Evolutionary conservation across 179 eudicot genomes (phyloP).

Genomic region (Beta lomatogona): DNA sequence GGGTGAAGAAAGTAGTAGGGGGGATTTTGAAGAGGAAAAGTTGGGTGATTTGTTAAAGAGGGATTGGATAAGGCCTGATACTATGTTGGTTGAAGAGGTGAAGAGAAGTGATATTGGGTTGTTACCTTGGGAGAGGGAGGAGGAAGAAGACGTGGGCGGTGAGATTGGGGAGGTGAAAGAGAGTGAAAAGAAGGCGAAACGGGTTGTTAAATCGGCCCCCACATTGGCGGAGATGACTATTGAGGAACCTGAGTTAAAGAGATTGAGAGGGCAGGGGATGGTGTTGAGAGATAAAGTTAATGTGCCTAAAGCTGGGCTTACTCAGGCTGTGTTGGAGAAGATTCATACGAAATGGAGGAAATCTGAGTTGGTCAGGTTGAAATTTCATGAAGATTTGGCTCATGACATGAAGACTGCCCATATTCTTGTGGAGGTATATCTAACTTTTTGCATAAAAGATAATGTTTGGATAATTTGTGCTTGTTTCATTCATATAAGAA

Average conservation of each 20-base stretch:
- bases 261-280: constrained; percentile 87
- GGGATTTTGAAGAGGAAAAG: constrained; percentile 50
- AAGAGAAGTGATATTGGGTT: constrained; percentile 41
- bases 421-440: constrained; percentile 80
- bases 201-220: constrained; percentile 51
- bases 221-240: constrained; percentile 84
- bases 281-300: constrained; percentile 74
- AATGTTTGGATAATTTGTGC: background rate
- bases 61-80: constrained; percentile 90
- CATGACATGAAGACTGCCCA: constrained; percentile 97
- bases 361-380: constrained; percentile 80
- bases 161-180: constrained; percentile 32
- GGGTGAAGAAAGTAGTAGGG: constrained; percentile 59
- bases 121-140: constrained; percentile 89
- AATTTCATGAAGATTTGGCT: constrained; percentile 84
- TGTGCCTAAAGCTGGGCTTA: constrained; percentile 90
- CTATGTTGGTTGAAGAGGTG: constrained; percentile 54
- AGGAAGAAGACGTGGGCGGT: constrained; percentile 31
- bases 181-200: constrained; percentile 37
- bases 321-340: constrained; percentile 73
- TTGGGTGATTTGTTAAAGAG: constrained; percentile 89
- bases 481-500: background rate
- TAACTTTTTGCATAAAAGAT: background rate
- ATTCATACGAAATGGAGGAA: constrained; percentile 91
- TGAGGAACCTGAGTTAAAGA: constrained; percentile 80